A percentile compares a stretch with the other conserved stretches of the same genome.
These are phyloP conservation scores for Aureobasidium uvarum DNA, from an alignment of 2,329 filamentous ascomycete species.

Conservation along the genomic window DNA sequence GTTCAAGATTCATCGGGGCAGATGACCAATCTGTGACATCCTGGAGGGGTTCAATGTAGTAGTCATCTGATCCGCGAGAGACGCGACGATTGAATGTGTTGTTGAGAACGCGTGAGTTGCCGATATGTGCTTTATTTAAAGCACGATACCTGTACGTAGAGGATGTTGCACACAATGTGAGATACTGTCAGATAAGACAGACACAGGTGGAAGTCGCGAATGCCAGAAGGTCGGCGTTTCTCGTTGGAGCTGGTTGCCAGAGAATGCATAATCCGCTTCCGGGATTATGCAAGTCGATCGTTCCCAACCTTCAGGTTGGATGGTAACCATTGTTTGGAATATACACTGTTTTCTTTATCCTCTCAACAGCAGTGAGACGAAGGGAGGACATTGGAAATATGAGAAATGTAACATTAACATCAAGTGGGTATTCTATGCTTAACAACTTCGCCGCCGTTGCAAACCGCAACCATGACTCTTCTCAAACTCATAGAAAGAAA, in stretches of 20 bases:
- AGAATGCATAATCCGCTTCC: not conserved
- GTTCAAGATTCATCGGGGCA: constrained; percentile 20
- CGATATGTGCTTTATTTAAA: not conserved
- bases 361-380: not conserved
- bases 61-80: not conserved
- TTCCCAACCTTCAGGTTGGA: not conserved
- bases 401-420: constrained; percentile 23
- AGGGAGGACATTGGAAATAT: not conserved
- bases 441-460: not conserved
- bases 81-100: not conserved
- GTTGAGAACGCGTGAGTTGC: not conserved
- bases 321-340: not conserved
- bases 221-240: not conserved
- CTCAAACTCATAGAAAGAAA: constrained; percentile 9
- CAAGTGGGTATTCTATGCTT: constrained; percentile 26
- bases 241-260: constrained; percentile 1
- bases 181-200: not conserved
- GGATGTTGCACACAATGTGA: not conserved
- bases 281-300: not conserved
- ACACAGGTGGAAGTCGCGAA: not conserved
- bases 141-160: not conserved
- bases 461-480: constrained; percentile 2
- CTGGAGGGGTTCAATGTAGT: not conserved
- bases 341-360: not conserved
- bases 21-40: constrained; percentile 7